Evolutionary conservation across 192 early-diverging fungal species (phyloP).

Genomic region (Backusella westeae): DNA sequence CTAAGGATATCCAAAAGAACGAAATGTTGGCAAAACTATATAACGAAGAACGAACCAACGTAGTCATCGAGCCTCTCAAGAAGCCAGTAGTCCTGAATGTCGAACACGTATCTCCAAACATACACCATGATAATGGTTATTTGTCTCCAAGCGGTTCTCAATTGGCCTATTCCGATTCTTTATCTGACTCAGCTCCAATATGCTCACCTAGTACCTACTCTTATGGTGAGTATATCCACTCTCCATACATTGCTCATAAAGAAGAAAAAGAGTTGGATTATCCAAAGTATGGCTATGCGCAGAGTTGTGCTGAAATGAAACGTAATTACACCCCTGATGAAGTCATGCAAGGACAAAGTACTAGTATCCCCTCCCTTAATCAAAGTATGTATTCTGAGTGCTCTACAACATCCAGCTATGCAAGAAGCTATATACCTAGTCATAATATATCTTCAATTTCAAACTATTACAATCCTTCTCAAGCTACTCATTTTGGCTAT

Average conservation of each 20-base stretch:
- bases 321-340: not conserved
- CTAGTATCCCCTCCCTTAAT: not conserved
- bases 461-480: not conserved
- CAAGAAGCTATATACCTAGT: not conserved
- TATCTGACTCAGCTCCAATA: not conserved
- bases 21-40: not conserved
- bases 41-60: not conserved
- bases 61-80: not conserved
- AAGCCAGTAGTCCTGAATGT: not conserved
- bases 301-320: not conserved
- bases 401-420: not conserved
- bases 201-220: not conserved
- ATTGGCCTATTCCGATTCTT: not conserved
- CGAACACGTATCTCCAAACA: not conserved
- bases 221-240: not conserved
- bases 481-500: not conserved
- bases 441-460: not conserved
- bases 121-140: not conserved
- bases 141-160: not conserved
- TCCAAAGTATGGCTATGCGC: not conserved
- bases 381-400: not conserved
- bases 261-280: not conserved
- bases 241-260: not conserved
- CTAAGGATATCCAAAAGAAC: not conserved
- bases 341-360: not conserved